These are phyloP conservation scores for Ceratocystis eucalypticola DNA, from an alignment of 2,329 filamentous ascomycete genomes.

Conservation along the genomic window DNA sequence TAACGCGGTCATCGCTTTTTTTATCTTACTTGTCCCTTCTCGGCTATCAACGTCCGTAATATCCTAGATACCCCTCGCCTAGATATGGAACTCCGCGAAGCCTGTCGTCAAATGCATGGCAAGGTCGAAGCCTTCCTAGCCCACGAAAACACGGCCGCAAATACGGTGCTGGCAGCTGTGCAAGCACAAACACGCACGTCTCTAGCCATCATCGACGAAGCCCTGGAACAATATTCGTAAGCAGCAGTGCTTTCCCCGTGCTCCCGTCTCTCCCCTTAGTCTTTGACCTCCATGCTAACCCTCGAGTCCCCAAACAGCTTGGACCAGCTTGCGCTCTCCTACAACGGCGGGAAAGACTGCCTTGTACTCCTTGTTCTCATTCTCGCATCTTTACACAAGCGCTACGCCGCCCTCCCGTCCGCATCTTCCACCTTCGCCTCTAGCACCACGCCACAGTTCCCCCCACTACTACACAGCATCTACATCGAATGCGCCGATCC, in stretches of 20 bases:
- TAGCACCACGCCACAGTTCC: constrained; percentile 23
- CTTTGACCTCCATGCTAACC: background rate
- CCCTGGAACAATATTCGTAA: constrained; percentile 62
- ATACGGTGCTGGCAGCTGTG: constrained; percentile 39
- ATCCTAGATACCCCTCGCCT: background rate
- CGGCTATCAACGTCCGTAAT: too few species aligned
- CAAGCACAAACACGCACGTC: constrained; percentile 64
- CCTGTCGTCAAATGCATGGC: constrained; percentile 41
- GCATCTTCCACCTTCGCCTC: constrained; percentile 19
- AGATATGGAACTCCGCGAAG: constrained; percentile 25
- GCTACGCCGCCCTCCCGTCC: constrained; percentile 24
- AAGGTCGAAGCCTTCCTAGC: constrained; percentile 54
- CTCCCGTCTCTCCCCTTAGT: background rate
- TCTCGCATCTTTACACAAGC: constrained; percentile 46
- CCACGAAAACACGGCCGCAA: constrained; percentile 40
- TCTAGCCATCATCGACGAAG: constrained; percentile 59
- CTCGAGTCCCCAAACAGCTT: constrained; percentile 16
- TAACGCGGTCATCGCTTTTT: background rate
- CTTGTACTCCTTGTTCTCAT: constrained; percentile 82
- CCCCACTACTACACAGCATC: constrained; percentile 54
- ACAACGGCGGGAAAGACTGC: constrained; percentile 80
- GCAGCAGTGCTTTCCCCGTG: constrained; percentile 23
- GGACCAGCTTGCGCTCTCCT: constrained; percentile 39
- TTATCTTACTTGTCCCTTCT: background rate
- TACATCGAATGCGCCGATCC: constrained; percentile 80